Evolutionary conservation across 2,329 filamentous ascomycete species (phyloP), one percentile per base, ranked within the genome.

Genomic region (Pseudophaeomoniella oleicola): DNA sequence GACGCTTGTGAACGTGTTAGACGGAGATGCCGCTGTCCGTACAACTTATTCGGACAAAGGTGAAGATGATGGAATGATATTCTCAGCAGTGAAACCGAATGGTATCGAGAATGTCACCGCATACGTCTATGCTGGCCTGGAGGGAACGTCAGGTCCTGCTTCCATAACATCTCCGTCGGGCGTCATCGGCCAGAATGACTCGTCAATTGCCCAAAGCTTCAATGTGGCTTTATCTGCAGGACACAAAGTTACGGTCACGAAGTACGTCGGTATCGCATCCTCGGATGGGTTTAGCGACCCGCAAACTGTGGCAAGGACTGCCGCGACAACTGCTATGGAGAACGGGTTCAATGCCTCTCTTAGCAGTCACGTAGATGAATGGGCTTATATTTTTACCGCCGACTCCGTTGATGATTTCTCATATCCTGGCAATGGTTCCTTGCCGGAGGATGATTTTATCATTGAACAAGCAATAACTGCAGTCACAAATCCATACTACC

Each of bases 211-310:
- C 2, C 75, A 81, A 45, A 64, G 69, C 5, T 66, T 73, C 31
- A 52, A 61, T 6, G 62, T 79, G 17, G 58, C 54, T 2, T 58
- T 82, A 4, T 57, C 56, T 18, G 65, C 67, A 2, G 69, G 71
- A 1, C 49, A 70, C 43, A 64, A 65, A 1, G 62, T 71, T 3
- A 69, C 63, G 1, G 55, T 83, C 32, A 70, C 66, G 33, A 85
- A 85, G 48, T 83, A 69, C 44, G 65, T 84, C 12, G 80, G 80
- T 17, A 69, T 66, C 34, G 78, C 80, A 3, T 81, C 78, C 1
- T 70, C 69, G 0, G 80, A 84, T 52, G 78, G 75, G 0, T 84
- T 82, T 47, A 42, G 57, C 0, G 57, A 78, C 42, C 70, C 78
- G 0, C 59, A 69, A 39, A 46, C 52, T 2, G 61, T 65, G 1